These are phyloP conservation scores for Puccinia coronata DNA, from an alignment of 1,284 basidiomycete species.

Conservation along the genomic window DNA sequence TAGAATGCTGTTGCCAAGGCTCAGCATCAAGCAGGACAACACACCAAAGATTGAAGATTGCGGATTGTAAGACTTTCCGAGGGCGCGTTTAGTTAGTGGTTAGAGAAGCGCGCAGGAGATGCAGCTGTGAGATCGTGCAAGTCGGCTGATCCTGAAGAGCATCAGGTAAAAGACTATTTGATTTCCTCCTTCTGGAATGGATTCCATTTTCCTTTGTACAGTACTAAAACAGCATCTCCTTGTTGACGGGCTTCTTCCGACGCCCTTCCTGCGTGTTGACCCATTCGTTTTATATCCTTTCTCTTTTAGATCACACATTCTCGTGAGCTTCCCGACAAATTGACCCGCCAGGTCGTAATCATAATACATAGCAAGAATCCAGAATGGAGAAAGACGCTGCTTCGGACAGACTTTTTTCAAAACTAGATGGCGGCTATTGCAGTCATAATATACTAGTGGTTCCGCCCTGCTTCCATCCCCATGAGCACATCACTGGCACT, in stretches of 20 bases:
- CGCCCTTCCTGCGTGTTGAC: too few species aligned
- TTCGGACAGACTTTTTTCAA: background rate
- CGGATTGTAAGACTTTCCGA: conserved; percentile 8
- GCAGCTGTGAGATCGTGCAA: background rate
- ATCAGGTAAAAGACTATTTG: conserved; percentile 1
- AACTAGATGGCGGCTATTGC: background rate
- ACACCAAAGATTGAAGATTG: too few species aligned
- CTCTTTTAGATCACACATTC: background rate
- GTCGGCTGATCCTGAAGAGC: background rate
- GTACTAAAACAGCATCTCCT: background rate
- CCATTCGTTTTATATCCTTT: background rate
- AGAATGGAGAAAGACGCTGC: background rate
- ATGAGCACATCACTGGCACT: background rate
- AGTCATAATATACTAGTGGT: background rate
- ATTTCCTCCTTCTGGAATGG: background rate
- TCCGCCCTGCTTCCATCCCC: conserved; percentile 1
- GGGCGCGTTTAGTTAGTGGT: background rate
- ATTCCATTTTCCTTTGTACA: background rate
- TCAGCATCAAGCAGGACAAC: background rate
- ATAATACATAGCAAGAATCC: background rate
- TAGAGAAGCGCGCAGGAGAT: conserved; percentile 1
- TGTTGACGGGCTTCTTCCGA: background rate
- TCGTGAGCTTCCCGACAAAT: background rate
- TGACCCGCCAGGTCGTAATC: background rate
- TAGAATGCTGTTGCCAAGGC: background rate